Conservation (phyloP, 495 filamentous ascomycete species). For the Lophiotrema nucula region DNA sequence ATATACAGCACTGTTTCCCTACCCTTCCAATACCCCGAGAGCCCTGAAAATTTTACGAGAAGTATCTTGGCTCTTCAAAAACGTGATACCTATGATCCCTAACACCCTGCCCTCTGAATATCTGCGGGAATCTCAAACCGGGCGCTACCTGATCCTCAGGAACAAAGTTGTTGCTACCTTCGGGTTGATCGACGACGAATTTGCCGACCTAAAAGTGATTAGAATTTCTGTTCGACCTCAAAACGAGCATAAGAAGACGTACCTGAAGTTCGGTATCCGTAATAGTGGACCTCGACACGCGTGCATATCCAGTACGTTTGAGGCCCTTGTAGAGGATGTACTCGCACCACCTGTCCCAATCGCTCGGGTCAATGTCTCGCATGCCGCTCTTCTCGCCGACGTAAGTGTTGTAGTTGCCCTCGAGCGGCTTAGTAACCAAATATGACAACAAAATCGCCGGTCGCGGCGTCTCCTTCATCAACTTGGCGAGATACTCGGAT, state of each 20-base stretch:
- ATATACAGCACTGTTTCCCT: no score
- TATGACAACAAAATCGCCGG: constrained; percentile 87
- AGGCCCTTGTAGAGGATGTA: constrained; percentile 95
- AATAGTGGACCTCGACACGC: constrained; percentile 84
- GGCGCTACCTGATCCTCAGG: constrained; percentile 67
- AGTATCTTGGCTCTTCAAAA: constrained; percentile 83
- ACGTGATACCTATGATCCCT: constrained; percentile 93
- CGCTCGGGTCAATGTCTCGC: constrained; percentile 89
- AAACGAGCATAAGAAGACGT: no score
- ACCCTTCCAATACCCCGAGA: no score
- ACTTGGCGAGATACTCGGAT: constrained; percentile 76
- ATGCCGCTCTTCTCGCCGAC: constrained; percentile 84
- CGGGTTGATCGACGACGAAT: constrained; percentile 77
- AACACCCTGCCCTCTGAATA: constrained; percentile 85
- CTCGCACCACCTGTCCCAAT: constrained; percentile 99
- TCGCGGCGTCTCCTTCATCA: constrained; percentile 81
- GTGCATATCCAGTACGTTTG: constrained; percentile 82
- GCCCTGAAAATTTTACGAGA: no score
- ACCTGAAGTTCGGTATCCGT: constrained; percentile 97
- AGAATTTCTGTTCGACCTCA: no score
- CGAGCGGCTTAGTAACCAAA: constrained; percentile 81
- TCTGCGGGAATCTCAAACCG: constrained; percentile 78
- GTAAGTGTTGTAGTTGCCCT: constrained; percentile 97
- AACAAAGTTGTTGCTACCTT: constrained; percentile 60
- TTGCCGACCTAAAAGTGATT: constrained; percentile 68